phyloP scores from a whole-genome alignment of 1,284 basidiomycete genomes.

The Flammula alnicola region DNA sequence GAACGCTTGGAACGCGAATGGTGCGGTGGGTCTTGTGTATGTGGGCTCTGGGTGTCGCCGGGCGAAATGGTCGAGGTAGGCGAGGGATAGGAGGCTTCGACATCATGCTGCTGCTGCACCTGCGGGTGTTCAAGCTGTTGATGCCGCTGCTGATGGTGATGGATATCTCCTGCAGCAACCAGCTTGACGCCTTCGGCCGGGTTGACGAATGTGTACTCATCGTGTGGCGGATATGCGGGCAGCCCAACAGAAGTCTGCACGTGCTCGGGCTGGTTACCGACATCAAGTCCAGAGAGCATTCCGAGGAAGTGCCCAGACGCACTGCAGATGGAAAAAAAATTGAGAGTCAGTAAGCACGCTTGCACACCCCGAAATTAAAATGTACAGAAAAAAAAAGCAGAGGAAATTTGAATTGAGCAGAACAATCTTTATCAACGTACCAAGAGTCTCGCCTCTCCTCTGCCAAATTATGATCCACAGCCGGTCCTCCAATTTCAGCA shows the following conservation, averaged over 20 bases:
- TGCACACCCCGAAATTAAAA: too few species aligned
- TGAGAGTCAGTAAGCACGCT: conserved; percentile 1
- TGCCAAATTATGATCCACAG: conserved; percentile 37
- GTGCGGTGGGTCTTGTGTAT: conserved; percentile 34
- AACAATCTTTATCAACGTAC: conserved; percentile 38
- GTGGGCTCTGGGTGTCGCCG: conserved; percentile 39
- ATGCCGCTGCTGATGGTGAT: conserved; percentile 22
- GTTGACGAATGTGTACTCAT: conserved; percentile 28
- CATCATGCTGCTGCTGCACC: conserved; percentile 20
- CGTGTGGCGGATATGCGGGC: conserved; percentile 31
- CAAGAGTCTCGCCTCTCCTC: conserved; percentile 52
- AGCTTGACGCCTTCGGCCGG: conserved; percentile 23
- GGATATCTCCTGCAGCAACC: conserved; percentile 11
- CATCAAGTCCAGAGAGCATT: conserved; percentile 53
- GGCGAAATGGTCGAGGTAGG: conserved; percentile 32
- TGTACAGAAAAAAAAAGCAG: neutral
- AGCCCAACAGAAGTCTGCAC: conserved; percentile 27
- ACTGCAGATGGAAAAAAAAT: conserved; percentile 27
- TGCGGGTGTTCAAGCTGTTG: too few species aligned
- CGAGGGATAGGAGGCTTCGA: conserved; percentile 37
- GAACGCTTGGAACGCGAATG: conserved; percentile 24
- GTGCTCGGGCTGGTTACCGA: conserved; percentile 35
- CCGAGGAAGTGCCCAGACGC: conserved; percentile 43
- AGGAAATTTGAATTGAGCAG: conserved; percentile 3
- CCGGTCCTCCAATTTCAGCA: conserved; percentile 51